These are phyloP conservation scores for Alectoria sarmentosa DNA, from an alignment of 495 filamentous ascomycete genomes.

Conservation along the genomic window DNA sequence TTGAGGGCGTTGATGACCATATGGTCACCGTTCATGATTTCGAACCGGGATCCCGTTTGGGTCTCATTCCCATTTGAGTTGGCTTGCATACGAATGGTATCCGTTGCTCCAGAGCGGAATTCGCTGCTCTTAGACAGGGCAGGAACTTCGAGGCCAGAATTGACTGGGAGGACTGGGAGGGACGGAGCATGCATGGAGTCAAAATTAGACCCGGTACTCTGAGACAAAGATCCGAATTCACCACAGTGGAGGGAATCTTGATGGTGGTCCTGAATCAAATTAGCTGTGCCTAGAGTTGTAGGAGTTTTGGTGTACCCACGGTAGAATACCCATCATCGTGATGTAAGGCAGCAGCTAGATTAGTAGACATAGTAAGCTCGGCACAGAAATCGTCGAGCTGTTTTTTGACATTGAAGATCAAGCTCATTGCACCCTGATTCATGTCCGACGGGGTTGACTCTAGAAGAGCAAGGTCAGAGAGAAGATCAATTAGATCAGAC, in stretches of 20 bases:
- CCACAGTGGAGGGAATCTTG: background rate
- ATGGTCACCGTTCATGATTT: background rate
- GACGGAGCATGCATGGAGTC: background rate
- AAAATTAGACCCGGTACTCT: background rate
- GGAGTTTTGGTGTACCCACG: background rate
- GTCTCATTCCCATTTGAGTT: background rate
- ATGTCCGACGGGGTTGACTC: background rate
- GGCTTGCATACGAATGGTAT: background rate
- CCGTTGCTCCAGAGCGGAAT: background rate
- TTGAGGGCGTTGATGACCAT: background rate
- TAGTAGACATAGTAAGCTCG: background rate
- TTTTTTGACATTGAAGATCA: background rate
- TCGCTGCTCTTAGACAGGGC: background rate
- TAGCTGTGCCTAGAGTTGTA: background rate
- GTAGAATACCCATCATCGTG: background rate
- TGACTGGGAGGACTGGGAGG: background rate
- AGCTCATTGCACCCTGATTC: background rate
- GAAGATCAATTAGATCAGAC: background rate
- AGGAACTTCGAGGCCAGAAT: background rate
- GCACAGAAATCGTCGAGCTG: background rate
- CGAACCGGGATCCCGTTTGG: too few relatives aligned
- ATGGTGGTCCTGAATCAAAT: background rate
- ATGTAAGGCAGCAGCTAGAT: background rate
- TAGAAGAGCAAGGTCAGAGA: conserved; percentile 7
- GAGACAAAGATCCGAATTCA: background rate